These are phyloP conservation scores for Saccharum spontaneum DNA, from an alignment of 176 grass and related monocot species.

Conservation along the genomic window DNA sequence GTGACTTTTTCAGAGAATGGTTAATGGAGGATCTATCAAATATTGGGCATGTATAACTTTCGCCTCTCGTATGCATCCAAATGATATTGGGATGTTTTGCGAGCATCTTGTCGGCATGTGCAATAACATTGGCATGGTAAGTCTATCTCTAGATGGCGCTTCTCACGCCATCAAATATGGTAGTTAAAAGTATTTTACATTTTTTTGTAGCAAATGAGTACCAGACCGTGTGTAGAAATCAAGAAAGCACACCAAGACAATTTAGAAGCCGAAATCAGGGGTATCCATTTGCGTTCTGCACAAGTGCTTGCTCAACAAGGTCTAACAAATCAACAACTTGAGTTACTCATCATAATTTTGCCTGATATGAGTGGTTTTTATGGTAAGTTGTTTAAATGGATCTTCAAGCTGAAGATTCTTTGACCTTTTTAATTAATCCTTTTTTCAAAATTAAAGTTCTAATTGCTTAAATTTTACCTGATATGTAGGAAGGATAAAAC, in stretches of 20 bases:
- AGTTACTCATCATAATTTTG: slow-evolving; percentile 61
- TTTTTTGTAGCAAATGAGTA: slow-evolving; percentile 32
- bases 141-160: neutral
- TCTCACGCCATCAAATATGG: neutral
- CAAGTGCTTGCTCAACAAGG: slow-evolving; percentile 37
- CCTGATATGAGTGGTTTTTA: slow-evolving; percentile 63
- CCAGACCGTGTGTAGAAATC: slow-evolving; percentile 41
- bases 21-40: slow-evolving; percentile 52
- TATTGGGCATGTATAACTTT: slow-evolving; percentile 61
- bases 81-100: slow-evolving; percentile 47
- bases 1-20: slow-evolving; percentile 24
- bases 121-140: slow-evolving; percentile 65
- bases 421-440: neutral
- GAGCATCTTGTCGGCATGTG: slow-evolving; percentile 32
- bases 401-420: neutral
- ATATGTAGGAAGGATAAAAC: slow-evolving; percentile 58
- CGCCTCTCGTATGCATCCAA: slow-evolving; percentile 31
- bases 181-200: neutral
- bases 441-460: neutral
- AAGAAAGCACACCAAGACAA: slow-evolving; percentile 21
- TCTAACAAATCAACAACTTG: slow-evolving; percentile 29
- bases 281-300: slow-evolving; percentile 37
- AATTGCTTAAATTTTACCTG: neutral
- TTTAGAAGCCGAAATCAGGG: slow-evolving; percentile 49
- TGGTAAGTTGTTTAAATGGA: slow-evolving; percentile 33